phyloP scores from a whole-genome alignment of 2,329 filamentous ascomycete species.

The Ascochyta pisi region DNA sequence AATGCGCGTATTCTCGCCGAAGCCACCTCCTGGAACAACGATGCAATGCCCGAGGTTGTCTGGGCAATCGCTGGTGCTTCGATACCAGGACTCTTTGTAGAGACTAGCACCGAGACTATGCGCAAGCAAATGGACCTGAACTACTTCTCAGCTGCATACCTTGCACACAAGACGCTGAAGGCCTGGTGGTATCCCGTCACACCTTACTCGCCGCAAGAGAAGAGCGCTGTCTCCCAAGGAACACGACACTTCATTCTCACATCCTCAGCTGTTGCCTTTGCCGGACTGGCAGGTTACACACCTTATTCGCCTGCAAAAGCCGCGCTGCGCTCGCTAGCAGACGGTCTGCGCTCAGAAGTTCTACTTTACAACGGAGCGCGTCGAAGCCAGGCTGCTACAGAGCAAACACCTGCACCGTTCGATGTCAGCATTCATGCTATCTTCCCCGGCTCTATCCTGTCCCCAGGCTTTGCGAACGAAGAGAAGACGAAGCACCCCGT shows the following conservation, averaged over 20 bases:
- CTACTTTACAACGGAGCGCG: constrained; percentile 78
- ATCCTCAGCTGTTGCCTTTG: constrained; percentile 76
- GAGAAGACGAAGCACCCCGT: constrained; percentile 80
- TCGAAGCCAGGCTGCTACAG: constrained; percentile 32
- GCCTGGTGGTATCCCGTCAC: constrained; percentile 68
- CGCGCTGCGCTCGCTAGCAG: constrained; percentile 81
- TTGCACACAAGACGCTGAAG: constrained; percentile 79
- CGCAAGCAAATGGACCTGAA: constrained; percentile 89
- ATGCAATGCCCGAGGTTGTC: constrained; percentile 77
- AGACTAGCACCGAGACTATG: constrained; percentile 71
- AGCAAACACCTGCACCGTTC: constrained; percentile 59
- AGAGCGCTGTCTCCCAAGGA: constrained; percentile 33
- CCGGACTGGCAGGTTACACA: constrained; percentile 79
- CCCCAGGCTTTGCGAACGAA: constrained; percentile 77
- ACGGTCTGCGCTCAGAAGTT: constrained; percentile 83
- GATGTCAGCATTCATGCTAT: constrained; percentile 82
- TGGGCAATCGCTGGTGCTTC: constrained; percentile 87
- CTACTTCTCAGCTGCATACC: constrained; percentile 86
- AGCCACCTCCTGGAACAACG: constrained; percentile 79
- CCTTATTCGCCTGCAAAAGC: constrained; percentile 86
- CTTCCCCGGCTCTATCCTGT: constrained; percentile 82
- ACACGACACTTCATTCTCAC: constrained; percentile 86
- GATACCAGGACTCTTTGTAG: constrained; percentile 77
- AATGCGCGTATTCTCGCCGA: constrained; percentile 73
- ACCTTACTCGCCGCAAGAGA: constrained; percentile 46